Conservation (phyloP, 257 asterid species). For the Mentha longifolia region DNA sequence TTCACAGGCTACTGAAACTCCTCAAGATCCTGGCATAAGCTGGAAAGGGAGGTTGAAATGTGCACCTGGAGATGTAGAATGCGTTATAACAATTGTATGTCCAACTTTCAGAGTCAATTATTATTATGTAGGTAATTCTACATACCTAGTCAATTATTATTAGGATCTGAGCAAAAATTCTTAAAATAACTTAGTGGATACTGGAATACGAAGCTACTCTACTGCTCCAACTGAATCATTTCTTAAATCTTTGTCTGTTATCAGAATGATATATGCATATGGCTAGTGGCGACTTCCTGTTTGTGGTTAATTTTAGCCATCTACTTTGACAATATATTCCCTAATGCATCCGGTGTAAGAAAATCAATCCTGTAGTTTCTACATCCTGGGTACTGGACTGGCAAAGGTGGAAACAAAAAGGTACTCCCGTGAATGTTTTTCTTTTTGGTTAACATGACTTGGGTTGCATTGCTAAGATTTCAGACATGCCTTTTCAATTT, state of each 20-base stretch:
- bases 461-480: constrained; percentile 30
- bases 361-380: constrained; percentile 72
- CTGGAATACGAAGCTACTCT: constrained; percentile 12
- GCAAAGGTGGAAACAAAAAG: constrained; percentile 87
- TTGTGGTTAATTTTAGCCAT: constrained; percentile 83
- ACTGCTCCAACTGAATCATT: constrained; percentile 17
- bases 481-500: constrained; percentile 30
- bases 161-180: background rate
- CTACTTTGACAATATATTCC: constrained; percentile 85
- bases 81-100: constrained; percentile 77
- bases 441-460: constrained; percentile 18
- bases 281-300: constrained; percentile 69
- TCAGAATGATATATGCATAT: constrained; percentile 76
- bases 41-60: constrained; percentile 81
- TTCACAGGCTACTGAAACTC: constrained; percentile 82
- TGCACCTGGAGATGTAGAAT: constrained; percentile 78
- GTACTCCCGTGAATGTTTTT: constrained; percentile 40
- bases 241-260: constrained; percentile 27
- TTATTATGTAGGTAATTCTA: background rate
- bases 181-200: constrained; percentile 14
- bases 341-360: constrained; percentile 87
- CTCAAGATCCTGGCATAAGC: constrained; percentile 92
- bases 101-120: no score
- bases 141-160: constrained; percentile 26
- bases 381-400: constrained; percentile 93